Percentiles rank a stretch among this genome's conserved stretches.
Conservation (phyloP, 208 protist species). For the Leishmania arabica region DNA sequence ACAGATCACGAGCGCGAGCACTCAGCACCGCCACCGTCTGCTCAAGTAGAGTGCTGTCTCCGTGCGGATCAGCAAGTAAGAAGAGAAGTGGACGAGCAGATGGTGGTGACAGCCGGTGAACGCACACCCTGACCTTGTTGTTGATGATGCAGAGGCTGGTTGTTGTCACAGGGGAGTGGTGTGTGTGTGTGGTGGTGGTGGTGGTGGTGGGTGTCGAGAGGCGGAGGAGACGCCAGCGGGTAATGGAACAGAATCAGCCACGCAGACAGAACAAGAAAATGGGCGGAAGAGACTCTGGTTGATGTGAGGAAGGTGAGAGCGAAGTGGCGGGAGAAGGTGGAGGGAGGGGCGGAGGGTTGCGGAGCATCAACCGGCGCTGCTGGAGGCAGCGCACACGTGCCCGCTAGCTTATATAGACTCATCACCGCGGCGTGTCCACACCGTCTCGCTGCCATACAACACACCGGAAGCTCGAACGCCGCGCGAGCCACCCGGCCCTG, state of each 20-base stretch:
- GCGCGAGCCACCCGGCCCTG: no score
- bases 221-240: background rate
- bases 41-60: background rate
- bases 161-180: background rate
- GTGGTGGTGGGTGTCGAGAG: background rate
- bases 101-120: background rate
- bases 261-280: background rate
- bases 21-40: no score
- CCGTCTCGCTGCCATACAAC: no score
- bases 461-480: no score
- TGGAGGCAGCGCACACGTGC: no score
- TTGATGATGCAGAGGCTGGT: background rate
- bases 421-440: no score
- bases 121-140: background rate
- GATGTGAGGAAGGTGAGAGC: background rate
- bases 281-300: background rate
- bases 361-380: no score
- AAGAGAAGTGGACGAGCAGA: background rate
- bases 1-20: no score
- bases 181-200: background rate
- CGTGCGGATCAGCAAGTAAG: background rate
- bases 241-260: no score
- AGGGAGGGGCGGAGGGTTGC: no score
- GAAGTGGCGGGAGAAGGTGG: no score
- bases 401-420: no score